Evolutionary conservation across 768 basidiomycete genomes (phyloP), one percentile per base, ranked within the genome.

Genomic region (Serendipita sp.): DNA sequence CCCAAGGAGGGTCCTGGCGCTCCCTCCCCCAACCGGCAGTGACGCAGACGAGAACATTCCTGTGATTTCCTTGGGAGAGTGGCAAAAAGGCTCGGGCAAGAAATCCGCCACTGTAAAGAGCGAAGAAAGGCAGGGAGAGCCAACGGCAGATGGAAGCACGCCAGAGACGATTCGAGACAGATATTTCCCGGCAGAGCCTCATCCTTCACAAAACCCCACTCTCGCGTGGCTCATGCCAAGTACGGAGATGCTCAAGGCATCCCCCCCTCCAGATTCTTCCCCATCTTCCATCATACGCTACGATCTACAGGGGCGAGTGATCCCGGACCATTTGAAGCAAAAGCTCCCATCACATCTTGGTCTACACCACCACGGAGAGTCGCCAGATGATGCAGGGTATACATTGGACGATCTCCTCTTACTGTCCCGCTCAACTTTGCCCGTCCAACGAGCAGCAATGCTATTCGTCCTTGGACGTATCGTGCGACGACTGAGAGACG

Each of bases 311-410:
- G 92, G 92, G 4, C 77, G 74, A 8, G 81, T 83, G 0, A 85
- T 95, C n/a, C 77, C 88, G 0, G 66, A 76, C 0, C 70, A 77
- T 2, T 69, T 84, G 2, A 81, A 83, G 2, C 72, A 78, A 0
- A 78, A 77, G 1, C 77, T 95, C 2, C 92, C 92, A 1, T 86
- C 89, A 0, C 86, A 92, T 74, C 79, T 92, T 3, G 93, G 93
- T 3, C 77, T 95, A 2, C 92, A 97, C 73, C 93, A 96, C 71
- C 93, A 95, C 71, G 86, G 92, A 0, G 85, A 89, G 64, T 78
- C 79, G 3, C 81, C 86, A 1, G 74, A 77, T 37, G 83, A 80
- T 65, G 93, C 93, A 0, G 93, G 92, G 0, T 96, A 96, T 74
- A 93, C 90, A 0, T 76, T 95, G 1, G 85, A 90, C 48, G 93